A percentile compares a stretch with the other conserved stretches of the same genome.
Evolutionary conservation across 2,329 filamentous ascomycete species (phyloP).

Genomic region (Epichloe sp.): DNA sequence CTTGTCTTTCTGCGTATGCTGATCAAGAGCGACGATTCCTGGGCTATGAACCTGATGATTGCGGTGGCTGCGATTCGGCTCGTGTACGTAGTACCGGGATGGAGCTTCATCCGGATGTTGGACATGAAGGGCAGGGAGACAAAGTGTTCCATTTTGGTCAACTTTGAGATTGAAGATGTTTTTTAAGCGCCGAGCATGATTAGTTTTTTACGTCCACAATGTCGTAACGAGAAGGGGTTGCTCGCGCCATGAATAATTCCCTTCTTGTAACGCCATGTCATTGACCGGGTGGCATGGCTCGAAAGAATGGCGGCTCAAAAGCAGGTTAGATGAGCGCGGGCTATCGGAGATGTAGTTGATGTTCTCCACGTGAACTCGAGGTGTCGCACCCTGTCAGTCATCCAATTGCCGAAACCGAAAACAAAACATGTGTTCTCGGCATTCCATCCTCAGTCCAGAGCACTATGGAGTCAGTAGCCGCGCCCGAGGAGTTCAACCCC

Average conservation of each 20-base stretch:
- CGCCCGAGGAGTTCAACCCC: too few species aligned
- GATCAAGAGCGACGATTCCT: conserved; percentile 54
- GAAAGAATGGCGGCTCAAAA: neutral
- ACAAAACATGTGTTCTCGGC: too few species aligned
- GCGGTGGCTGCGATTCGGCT: conserved; percentile 48
- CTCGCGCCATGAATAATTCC: too few species aligned
- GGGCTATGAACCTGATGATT: conserved; percentile 47
- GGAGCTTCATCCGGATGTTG: conserved; percentile 52
- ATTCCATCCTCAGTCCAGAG: too few species aligned
- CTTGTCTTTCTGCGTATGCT: conserved; percentile 50
- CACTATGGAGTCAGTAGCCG: too few species aligned
- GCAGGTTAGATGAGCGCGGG: too few species aligned
- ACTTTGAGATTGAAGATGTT: conserved; percentile 40
- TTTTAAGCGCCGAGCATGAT: conserved; percentile 5
- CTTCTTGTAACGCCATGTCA: too few species aligned
- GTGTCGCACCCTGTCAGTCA: too few species aligned
- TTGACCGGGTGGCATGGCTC: neutral
- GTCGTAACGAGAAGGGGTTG: conserved; percentile 13
- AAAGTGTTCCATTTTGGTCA: conserved; percentile 46
- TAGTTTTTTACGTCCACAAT: too few species aligned
- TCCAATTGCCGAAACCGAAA: too few species aligned
- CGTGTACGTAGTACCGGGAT: conserved; percentile 40
- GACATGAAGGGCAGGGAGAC: conserved; percentile 54
- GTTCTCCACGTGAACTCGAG: too few species aligned
- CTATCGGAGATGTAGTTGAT: too few species aligned